Evolutionary conservation across 306 rosid genomes (phyloP).

Genomic region (Hippophae gyantsensis): DNA sequence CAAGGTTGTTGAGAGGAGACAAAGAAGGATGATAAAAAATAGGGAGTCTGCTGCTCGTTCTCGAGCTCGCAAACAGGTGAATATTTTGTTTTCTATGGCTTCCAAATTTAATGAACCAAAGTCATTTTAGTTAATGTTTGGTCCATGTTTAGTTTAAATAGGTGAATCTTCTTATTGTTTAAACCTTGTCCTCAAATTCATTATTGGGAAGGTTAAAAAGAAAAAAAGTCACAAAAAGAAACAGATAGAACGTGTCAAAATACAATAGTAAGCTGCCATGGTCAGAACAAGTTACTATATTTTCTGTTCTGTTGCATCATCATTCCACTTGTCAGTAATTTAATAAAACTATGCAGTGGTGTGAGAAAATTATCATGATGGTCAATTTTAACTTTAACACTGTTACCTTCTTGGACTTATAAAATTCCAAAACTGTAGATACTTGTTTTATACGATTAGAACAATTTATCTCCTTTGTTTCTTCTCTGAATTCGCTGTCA

Average conservation of each 20-base stretch:
- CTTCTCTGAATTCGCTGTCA: too few relatives aligned
- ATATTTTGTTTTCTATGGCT: slow-evolving; percentile 1
- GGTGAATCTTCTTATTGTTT: not conserved
- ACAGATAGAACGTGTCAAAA: slow-evolving; percentile 7
- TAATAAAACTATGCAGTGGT: not conserved
- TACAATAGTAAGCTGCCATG: not conserved
- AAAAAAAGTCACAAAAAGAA: not conserved
- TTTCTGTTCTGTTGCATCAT: not conserved
- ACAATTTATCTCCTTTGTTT: too few relatives aligned
- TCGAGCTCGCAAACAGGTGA: slow-evolving; percentile 97
- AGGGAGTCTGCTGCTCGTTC: slow-evolving; percentile 98
- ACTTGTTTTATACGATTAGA: too few relatives aligned
- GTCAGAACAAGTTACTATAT: not conserved
- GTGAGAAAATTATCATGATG: not conserved
- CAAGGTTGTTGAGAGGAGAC: slow-evolving; percentile 94
- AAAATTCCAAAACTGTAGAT: too few relatives aligned
- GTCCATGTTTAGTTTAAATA: slow-evolving; percentile 6
- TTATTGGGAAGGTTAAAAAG: not conserved
- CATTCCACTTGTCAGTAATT: slow-evolving; percentile 1
- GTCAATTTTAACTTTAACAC: not conserved
- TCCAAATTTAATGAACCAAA: slow-evolving; percentile 10
- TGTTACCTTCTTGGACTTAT: not conserved
- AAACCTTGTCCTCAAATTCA: slow-evolving; percentile 2
- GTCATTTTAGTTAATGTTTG: not conserved
- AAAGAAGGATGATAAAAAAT: slow-evolving; percentile 94